Evolutionary conservation across 805 yeast genomes (phyloP), one percentile per base, ranked within the genome.

Genomic region (Brettanomyces naardenensis): DNA sequence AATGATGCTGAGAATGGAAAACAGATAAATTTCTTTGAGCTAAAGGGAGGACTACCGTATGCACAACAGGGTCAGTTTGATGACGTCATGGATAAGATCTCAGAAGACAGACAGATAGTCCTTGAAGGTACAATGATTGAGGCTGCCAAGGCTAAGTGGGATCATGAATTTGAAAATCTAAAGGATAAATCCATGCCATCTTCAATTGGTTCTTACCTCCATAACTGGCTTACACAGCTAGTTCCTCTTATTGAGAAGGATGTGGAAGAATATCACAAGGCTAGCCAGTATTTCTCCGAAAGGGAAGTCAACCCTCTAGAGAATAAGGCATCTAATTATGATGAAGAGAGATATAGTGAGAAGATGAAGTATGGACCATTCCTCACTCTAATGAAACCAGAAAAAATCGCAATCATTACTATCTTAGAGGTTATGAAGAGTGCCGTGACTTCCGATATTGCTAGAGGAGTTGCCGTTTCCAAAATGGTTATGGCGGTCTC

Each of bases 121-220:
- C 56, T 92, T 23, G 98, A 92, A 59, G 65, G 75, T 15, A 71
- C 82, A 41, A 90, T 95, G 3, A 66, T 84, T 1, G 89, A 83
- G 45, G 89, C 90, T 1, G 95, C 97, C 1, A 76, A 74, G 44
- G 86, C 80, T 51, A 81, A 84, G 56, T 90, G 98, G 98, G 80
- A 76, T 54, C 80, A 78, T 47, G 89, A 80, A 45, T 81, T 74
- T 48, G 94, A 86, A 49, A 51, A 45, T 23, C 37, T 56, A 19
- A 58, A 55, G 40, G 62, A 56, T 41, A 58, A 56, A 36, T 56
- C 75, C 4, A 58, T 77, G 28, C 72, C 75, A 33, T 73, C 75
- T 41, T 71, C 75, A 10, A 63, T 89, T 28, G 88, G 87, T 41
- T 79, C 78, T 1, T 78, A 78, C 46, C 62, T 92, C 28, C 92